These are phyloP conservation scores for Coemansia sp. DNA, from an alignment of 192 early-diverging fungal species.

Conservation along the genomic window DNA sequence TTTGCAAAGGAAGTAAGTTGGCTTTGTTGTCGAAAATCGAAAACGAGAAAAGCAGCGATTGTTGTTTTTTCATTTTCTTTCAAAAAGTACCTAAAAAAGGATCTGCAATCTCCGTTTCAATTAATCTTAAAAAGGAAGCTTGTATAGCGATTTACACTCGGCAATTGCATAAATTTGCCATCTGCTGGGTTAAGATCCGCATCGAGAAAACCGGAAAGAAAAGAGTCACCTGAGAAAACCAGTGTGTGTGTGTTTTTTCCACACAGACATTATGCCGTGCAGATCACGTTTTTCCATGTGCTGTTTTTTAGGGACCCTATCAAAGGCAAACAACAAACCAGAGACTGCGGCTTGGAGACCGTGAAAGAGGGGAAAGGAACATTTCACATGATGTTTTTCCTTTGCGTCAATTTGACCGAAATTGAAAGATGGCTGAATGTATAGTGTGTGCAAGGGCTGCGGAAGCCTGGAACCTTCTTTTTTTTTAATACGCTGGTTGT, in stretches of 20 bases:
- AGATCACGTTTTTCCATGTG: too few species aligned
- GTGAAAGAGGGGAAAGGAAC: neutral
- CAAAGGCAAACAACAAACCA: neutral
- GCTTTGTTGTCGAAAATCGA: neutral
- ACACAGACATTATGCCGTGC: neutral
- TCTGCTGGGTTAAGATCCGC: neutral
- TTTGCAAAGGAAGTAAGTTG: too few species aligned
- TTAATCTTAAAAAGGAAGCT: neutral
- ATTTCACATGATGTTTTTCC: too few species aligned
- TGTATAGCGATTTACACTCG: neutral
- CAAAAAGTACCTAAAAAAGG: neutral
- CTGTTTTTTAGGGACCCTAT: too few species aligned
- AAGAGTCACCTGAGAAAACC: neutral
- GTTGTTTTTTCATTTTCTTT: neutral
- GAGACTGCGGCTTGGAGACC: neutral
- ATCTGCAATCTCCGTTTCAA: conserved; percentile 1
- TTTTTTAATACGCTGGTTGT: neutral
- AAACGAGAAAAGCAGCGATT: neutral
- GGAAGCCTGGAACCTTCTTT: neutral
- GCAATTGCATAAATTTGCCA: neutral
- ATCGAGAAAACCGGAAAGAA: neutral
- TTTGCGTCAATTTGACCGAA: neutral
- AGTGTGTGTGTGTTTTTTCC: neutral
- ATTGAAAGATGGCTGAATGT: neutral
- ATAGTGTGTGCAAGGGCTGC: neutral